These are phyloP conservation scores for Trypanosoma avium DNA, from an alignment of 208 protist genomes.

Conservation along the genomic window DNA sequence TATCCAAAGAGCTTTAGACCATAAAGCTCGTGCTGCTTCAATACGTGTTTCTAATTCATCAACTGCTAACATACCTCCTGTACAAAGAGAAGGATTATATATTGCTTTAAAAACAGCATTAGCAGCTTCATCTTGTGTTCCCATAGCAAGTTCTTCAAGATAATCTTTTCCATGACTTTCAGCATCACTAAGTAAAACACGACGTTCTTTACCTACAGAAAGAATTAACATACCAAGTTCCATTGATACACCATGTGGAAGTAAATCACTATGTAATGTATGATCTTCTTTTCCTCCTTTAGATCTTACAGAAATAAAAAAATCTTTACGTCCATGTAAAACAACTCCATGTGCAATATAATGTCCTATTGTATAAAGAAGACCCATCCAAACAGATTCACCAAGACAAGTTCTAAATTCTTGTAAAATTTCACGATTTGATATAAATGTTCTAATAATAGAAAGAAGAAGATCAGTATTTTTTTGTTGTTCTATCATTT, in stretches of 20 bases:
- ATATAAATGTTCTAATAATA: conserved; percentile 47
- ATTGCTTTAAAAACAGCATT: conserved; percentile 73
- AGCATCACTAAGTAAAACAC: conserved; percentile 48
- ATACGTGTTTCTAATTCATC: conserved; percentile 74
- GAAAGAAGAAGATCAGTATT: conserved; percentile 26
- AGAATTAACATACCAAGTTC: conserved; percentile 68
- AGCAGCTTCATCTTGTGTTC: conserved; percentile 75
- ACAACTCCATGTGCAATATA: conserved; percentile 87
- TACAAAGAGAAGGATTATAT: conserved; percentile 65
- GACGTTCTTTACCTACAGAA: conserved; percentile 66
- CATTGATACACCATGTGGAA: conserved; percentile 58
- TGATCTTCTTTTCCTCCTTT: conserved; percentile 43
- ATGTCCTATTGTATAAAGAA: conserved; percentile 83
- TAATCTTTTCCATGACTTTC: conserved; percentile 47
- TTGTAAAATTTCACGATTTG: conserved; percentile 52
- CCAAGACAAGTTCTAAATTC: conserved; percentile 59
- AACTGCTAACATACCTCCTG: conserved; percentile 47
- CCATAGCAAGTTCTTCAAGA: conserved; percentile 69
- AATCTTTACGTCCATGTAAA: conserved; percentile 71
- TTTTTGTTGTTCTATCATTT: conserved; percentile 36
- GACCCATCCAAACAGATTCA: conserved; percentile 67
- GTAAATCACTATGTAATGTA: conserved; percentile 54
- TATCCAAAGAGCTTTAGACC: conserved; percentile 77
- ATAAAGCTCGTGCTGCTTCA: conserved; percentile 62
- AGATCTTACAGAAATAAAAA: conserved; percentile 56